These are phyloP conservation scores for Sporothrix brunneoviolacea DNA, from an alignment of 2,329 filamentous ascomycete genomes.

Conservation along the genomic window DNA sequence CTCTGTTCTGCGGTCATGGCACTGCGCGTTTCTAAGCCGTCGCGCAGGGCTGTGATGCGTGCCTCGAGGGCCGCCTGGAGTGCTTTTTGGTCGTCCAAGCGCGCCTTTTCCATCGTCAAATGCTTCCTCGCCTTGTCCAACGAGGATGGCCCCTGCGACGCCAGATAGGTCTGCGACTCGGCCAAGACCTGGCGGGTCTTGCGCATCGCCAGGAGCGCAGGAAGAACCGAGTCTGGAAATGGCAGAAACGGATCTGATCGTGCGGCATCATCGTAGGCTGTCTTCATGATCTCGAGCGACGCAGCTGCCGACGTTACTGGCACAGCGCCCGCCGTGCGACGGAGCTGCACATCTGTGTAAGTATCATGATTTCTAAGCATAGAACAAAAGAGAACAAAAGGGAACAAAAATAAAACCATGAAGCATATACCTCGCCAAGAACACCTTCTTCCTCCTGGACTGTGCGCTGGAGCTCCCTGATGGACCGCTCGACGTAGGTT, in stretches of 20 bases:
- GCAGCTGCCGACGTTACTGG: slow-evolving; percentile 23
- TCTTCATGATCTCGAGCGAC: slow-evolving; percentile 47
- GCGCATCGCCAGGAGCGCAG: slow-evolving; percentile 64
- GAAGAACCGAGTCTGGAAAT: slow-evolving; percentile 58
- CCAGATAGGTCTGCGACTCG: slow-evolving; percentile 57
- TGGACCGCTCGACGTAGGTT: slow-evolving; percentile 56
- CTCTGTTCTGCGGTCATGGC: slow-evolving; percentile 55
- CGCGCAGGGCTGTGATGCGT: slow-evolving; percentile 53
- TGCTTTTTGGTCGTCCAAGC: slow-evolving; percentile 47
- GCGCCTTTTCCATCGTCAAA: slow-evolving; percentile 44
- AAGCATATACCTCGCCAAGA: slow-evolving; percentile 36
- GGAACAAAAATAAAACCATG: background rate
- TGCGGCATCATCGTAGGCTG: slow-evolving; percentile 59
- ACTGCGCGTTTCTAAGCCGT: slow-evolving; percentile 46
- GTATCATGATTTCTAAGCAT: background rate
- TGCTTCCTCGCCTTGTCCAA: slow-evolving; percentile 38
- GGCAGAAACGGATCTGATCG: slow-evolving; percentile 60
- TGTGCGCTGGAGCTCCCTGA: slow-evolving; percentile 57
- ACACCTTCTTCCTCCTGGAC: slow-evolving; percentile 48
- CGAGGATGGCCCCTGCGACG: slow-evolving; percentile 32
- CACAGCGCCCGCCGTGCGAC: slow-evolving; percentile 3
- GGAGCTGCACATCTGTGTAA: slow-evolving; percentile 18
- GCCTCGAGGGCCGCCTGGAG: slow-evolving; percentile 47
- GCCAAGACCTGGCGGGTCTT: slow-evolving; percentile 57
- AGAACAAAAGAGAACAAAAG: background rate